Evolutionary conservation across 768 basidiomycete species (phyloP).

Genomic region (Terana coerulea): DNA sequence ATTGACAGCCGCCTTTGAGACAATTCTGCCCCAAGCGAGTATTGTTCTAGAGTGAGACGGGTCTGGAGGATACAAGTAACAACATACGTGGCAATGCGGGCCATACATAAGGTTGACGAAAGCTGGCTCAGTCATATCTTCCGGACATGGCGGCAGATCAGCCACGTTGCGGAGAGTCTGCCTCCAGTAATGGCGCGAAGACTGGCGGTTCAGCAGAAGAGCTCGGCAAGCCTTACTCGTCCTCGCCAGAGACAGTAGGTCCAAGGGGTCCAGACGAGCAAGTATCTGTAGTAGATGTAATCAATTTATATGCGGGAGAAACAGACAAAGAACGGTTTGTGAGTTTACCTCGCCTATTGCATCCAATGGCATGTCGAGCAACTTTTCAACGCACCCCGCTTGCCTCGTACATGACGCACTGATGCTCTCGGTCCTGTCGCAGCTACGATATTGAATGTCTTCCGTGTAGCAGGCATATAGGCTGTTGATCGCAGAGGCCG

Average conservation of each 20-base stretch:
- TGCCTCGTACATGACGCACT: neutral
- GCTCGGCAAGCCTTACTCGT: neutral
- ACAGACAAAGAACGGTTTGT: neutral
- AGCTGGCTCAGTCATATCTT: neutral
- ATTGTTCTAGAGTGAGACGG: neutral
- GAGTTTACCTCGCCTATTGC: neutral
- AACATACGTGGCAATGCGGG: neutral
- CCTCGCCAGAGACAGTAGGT: constrained; percentile 3
- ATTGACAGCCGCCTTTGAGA: neutral
- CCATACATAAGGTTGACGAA: neutral
- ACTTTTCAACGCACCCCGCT: neutral
- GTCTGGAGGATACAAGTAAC: neutral
- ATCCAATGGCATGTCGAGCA: neutral
- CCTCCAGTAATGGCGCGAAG: neutral
- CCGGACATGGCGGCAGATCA: neutral
- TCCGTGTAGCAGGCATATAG: no score
- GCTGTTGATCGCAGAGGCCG: neutral
- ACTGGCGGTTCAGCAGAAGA: neutral
- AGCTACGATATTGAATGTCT: neutral
- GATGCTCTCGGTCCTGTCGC: neutral
- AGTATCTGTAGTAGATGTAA: neutral
- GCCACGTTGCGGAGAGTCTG: neutral
- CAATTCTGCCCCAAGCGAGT: neutral
- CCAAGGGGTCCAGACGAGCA: neutral
- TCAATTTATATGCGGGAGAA: neutral